Base-by-base conservation (phyloP, 78 protist species). In the Cavenderia fasciculata region DNA sequence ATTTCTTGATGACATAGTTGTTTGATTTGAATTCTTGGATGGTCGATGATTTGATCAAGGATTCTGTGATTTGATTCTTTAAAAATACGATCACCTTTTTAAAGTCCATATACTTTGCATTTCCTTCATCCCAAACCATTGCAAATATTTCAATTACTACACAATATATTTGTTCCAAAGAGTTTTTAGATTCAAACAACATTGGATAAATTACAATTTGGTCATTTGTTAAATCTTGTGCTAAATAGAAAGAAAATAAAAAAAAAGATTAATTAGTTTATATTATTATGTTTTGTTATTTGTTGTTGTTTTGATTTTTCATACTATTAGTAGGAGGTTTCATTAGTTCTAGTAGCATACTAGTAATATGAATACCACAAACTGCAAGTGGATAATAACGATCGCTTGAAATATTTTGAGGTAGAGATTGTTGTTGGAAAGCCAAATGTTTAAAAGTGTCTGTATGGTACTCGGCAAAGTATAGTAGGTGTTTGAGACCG, bases 311-410 rank as follows among this genome's bases (percentile, higher is more conserved):
- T 5, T n/a, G 16, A 14, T 29, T 29, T 31, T 6, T 38, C 72
- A 21, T 63, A 63, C 72, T 21, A 5, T 18, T 34, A 4, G 49
- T n/a, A 2, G 52, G 44, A 25, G 88, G 88, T 66, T 79, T 79
- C 16, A 79, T 61, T 27, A 69, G n/a, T 25, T 79, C 88, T 4
- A 79, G 23, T 27, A 79, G 27, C 18, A 79, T 49, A 5, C 68
- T 49, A 14, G 88, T 79, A 0, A 79, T 70, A 14, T 79, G 74
- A 54, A 79, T 79, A 36, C 88, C 88, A 66, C 88, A 66, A 0
- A 59, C 74, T 47, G 88, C 88, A 54, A 66, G 63, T 43, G 88
- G 88, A 66, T 79, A 79, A 40, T 79, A 79, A 4, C 68, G 54
- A 19, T 74, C 79, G 31, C 44, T 51, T 1, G 44, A 23, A 6